These are phyloP conservation scores for Metschnikowia similis DNA, from an alignment of 805 yeast species.

Conservation along the genomic window DNA sequence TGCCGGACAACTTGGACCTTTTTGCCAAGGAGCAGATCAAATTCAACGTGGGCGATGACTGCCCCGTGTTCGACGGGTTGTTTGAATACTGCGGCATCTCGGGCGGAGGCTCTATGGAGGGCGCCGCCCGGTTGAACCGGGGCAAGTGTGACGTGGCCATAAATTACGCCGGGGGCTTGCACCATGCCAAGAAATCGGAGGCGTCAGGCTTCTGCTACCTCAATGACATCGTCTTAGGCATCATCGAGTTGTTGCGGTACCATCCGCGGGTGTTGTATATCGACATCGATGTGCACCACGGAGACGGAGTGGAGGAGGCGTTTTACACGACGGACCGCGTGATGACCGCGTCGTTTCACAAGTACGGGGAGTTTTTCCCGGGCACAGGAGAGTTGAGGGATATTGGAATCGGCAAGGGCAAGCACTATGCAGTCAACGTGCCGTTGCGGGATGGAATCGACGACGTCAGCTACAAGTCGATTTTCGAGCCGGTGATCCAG, in stretches of 20 bases:
- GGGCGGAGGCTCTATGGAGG: slow-evolving; percentile 90
- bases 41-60: slow-evolving; percentile 89
- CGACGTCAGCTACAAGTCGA: slow-evolving; percentile 77
- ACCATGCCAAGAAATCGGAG: slow-evolving; percentile 86
- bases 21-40: slow-evolving; percentile 84
- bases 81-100: slow-evolving; percentile 73
- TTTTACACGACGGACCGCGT: slow-evolving; percentile 89
- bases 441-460: slow-evolving; percentile 93
- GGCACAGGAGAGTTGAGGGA: slow-evolving; percentile 88
- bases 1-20: slow-evolving; percentile 87
- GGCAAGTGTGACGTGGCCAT: slow-evolving; percentile 89
- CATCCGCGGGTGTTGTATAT: slow-evolving; percentile 85
- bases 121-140: slow-evolving; percentile 74
- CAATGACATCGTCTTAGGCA: slow-evolving; percentile 85
- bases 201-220: slow-evolving; percentile 90
- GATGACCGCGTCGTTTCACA: slow-evolving; percentile 87
- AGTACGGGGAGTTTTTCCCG: slow-evolving; percentile 90
- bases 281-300: slow-evolving; percentile 90
- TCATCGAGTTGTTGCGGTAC: slow-evolving; percentile 70
- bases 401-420: slow-evolving; percentile 80
- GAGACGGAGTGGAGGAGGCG: slow-evolving; percentile 95
- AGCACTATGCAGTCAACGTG: slow-evolving; percentile 77
- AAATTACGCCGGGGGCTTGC: slow-evolving; percentile 91
- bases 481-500: slow-evolving; percentile 84
- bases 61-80: slow-evolving; percentile 77